Base-by-base conservation (phyloP, 345 rosid genomes). In the Clarkia xantiana region DNA sequence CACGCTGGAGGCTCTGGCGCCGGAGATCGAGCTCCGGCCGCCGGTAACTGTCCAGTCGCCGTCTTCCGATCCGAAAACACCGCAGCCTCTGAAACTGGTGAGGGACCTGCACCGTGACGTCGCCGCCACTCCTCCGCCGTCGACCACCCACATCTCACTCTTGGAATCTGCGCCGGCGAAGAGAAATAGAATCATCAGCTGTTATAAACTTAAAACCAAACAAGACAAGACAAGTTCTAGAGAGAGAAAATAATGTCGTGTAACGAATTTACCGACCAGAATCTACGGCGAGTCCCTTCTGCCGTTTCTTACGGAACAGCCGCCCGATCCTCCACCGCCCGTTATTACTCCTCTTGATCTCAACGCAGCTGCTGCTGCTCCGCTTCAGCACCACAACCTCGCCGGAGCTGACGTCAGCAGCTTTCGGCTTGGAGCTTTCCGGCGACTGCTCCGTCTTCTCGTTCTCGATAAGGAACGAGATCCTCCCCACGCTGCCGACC, bases 101-200 rank as follows among this genome's bases (percentile, higher is more conserved):
- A 91, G 72, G 45, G 98, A 91, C 67, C 98, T 91, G 19, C 90
- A 86, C 63, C 98, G 80, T 13, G 94, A 84, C 16, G 84, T 94
- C 0, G 80, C 78, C 47, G 38, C 46, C 14, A 14, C 38, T 17
- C 20, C 38, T n/a, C 71, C 20, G 52, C 76, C 73, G 61, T 86
- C 94, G 52, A 81, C 81, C 46, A 72, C 83, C 94, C 96, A 86
- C 23, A 84, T 53, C 66, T 85, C 80, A 54, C 79, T 77, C 55
- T 77, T 86, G 45, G 76, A 75, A 48, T 80, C 84, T 54, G 20
- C 47, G n/a, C 1, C 42, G 43, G n/a, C n/a, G n/a, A n/a, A 25
- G 9, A 9, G 25, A 47, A 18, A 9, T 10, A 10, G 50, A 19
- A 47, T 18, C 22, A 19, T 18, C 25, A 29, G n/a, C 14, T 9